phyloP scores from a whole-genome alignment of 106 monocot species.

The Gastrodia elata region DNA sequence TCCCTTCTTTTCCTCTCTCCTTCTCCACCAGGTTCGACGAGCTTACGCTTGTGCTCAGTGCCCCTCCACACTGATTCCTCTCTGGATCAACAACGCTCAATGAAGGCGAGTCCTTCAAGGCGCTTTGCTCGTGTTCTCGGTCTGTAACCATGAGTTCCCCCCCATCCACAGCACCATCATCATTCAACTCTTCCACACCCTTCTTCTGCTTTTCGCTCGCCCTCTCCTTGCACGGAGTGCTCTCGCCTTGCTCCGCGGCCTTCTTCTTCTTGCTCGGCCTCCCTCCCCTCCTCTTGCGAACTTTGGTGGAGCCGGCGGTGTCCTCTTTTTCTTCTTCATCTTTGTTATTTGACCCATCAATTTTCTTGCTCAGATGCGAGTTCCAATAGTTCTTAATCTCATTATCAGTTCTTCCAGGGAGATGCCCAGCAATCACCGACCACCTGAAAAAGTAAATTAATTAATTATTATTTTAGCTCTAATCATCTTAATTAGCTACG shows the following conservation, averaged over 20 bases:
- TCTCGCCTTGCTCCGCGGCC: no score
- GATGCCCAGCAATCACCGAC: slow-evolving; percentile 9
- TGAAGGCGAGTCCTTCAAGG: not conserved
- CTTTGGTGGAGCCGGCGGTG: not conserved
- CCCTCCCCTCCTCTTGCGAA: not conserved
- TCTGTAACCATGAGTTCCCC: not conserved
- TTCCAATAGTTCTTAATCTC: slow-evolving; percentile 12
- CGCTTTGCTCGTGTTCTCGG: not conserved
- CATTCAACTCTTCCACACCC: not conserved
- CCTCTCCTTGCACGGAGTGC: not conserved
- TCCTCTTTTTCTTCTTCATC: not conserved
- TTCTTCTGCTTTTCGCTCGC: not conserved
- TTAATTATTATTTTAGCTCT: no score
- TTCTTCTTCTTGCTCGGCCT: slow-evolving; percentile 7
- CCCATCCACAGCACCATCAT: no score
- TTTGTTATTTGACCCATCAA: not conserved
- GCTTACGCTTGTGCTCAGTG: not conserved
- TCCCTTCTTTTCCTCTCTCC: not conserved
- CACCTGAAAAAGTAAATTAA: slow-evolving; percentile 6
- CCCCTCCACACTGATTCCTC: not conserved
- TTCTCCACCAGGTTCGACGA: not conserved
- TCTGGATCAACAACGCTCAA: not conserved
- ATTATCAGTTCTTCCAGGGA: slow-evolving; percentile 4
- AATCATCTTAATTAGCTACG: no score
- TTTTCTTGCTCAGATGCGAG: slow-evolving; percentile 8